Evolutionary conservation across 75 land plant species (phyloP).

Genomic region (Pinus tabuliformis): DNA sequence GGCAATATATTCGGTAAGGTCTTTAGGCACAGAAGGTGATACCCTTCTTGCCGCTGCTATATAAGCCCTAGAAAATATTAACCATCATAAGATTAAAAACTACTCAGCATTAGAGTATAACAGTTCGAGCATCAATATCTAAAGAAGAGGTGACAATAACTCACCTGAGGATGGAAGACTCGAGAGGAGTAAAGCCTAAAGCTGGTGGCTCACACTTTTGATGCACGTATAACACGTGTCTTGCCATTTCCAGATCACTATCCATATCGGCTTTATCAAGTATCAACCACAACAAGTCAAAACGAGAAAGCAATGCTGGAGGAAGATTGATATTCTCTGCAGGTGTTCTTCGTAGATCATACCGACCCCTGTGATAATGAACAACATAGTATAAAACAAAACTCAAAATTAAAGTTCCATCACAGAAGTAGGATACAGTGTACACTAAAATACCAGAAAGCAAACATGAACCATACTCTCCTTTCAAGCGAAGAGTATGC

Average conservation of each 20-base stretch:
- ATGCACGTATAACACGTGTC: constrained; percentile 88
- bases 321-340: constrained; percentile 99
- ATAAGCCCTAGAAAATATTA: constrained; percentile 65
- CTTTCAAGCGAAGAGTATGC: too few species aligned
- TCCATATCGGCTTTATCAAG: constrained; percentile 96
- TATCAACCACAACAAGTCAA: constrained; percentile 95
- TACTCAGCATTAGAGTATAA: background rate
- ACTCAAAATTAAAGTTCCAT: background rate
- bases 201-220: constrained; percentile 77
- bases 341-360: constrained; percentile 95
- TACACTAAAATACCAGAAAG: too few species aligned
- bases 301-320: constrained; percentile 91
- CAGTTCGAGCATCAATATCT: background rate
- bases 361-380: constrained; percentile 79
- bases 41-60: constrained; percentile 84
- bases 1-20: constrained; percentile 87
- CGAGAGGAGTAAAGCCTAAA: constrained; percentile 86
- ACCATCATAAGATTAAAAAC: background rate
- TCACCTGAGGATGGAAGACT: constrained; percentile 83
- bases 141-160: background rate
- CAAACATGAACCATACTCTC: too few species aligned
- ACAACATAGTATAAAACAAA: background rate
- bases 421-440: too few species aligned
- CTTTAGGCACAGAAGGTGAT: constrained; percentile 69
- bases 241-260: constrained; percentile 91